Evolutionary conservation across 2,329 filamentous ascomycete species (phyloP).

Genomic region (Paecilomyces variotii): DNA sequence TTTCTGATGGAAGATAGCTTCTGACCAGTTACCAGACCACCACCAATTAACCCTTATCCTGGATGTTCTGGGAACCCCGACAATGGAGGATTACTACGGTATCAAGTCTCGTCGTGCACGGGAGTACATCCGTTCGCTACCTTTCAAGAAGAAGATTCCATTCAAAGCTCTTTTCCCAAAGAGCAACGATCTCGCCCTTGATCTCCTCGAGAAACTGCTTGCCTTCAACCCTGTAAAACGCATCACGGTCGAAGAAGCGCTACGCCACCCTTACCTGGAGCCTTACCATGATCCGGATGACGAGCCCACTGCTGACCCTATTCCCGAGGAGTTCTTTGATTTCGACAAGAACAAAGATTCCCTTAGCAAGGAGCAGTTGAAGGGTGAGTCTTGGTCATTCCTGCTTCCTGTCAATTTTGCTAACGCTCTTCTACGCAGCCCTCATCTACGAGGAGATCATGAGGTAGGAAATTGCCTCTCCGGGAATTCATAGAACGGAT

Average conservation of each 20-base stretch:
- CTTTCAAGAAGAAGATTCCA: constrained; percentile 99
- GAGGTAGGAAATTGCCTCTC: constrained; percentile 40
- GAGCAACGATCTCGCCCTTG: constrained; percentile 93
- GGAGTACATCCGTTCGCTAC: constrained; percentile 95
- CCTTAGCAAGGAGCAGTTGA: constrained; percentile 95
- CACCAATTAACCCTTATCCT: constrained; percentile 96
- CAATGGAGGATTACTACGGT: constrained; percentile 99
- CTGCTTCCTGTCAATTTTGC: constrained; percentile 8
- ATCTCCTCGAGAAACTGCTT: constrained; percentile 88
- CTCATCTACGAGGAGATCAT: constrained; percentile 98
- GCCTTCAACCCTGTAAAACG: constrained; percentile 99
- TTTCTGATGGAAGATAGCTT: background rate
- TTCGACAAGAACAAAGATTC: constrained; percentile 99
- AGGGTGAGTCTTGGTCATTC: constrained; percentile 49
- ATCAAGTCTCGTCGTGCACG: constrained; percentile 97
- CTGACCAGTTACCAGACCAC: constrained; percentile 58
- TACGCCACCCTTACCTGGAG: constrained; percentile 96
- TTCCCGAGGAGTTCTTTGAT: constrained; percentile 98
- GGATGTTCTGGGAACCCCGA: constrained; percentile 93
- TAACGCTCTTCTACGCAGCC: constrained; percentile 31
- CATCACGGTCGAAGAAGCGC: constrained; percentile 92
- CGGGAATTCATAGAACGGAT: background rate
- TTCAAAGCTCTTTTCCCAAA: constrained; percentile 97
- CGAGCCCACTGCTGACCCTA: constrained; percentile 91
- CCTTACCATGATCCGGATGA: constrained; percentile 98